These are phyloP conservation scores for Cyclotella cryptica DNA, from an alignment of 108 stramenopile species.

Conservation along the genomic window DNA sequence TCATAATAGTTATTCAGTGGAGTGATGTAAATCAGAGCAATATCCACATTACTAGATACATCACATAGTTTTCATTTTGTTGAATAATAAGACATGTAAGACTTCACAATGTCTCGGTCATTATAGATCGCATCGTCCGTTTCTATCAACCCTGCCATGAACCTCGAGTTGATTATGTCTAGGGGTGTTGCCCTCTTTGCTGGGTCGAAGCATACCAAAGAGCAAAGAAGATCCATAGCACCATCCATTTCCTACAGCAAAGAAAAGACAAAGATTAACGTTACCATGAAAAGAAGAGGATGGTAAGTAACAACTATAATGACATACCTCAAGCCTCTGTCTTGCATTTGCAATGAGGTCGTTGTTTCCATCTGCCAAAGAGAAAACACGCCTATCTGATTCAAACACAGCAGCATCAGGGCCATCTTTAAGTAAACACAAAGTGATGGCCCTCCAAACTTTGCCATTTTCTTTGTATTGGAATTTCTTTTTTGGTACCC, in stretches of 20 bases:
- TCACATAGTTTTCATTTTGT: not conserved
- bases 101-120: conserved; percentile 54
- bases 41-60: conserved; percentile 11
- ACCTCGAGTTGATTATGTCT: conserved; percentile 80
- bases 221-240: conserved; percentile 80
- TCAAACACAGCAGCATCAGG: conserved; percentile 56
- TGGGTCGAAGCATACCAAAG: conserved; percentile 78
- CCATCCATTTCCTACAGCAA: conserved; percentile 66
- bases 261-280: not conserved
- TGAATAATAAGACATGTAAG: conserved; percentile 48
- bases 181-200: conserved; percentile 65
- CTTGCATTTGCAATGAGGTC: conserved; percentile 72
- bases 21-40: not conserved
- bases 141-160: conserved; percentile 77
- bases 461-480: conserved; percentile 45
- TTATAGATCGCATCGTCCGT: conserved; percentile 26
- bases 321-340: conserved; percentile 45
- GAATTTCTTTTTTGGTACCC: conserved; percentile 72
- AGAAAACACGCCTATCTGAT: conserved; percentile 68
- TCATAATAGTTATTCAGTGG: no score
- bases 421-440: conserved; percentile 32
- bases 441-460: conserved; percentile 77
- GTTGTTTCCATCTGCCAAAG: conserved; percentile 68
- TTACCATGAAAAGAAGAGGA: not conserved
- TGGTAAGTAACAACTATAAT: not conserved